Evolutionary conservation across 2,329 filamentous ascomycete genomes (phyloP).

Genomic region (Ambrosiella xylebori): DNA sequence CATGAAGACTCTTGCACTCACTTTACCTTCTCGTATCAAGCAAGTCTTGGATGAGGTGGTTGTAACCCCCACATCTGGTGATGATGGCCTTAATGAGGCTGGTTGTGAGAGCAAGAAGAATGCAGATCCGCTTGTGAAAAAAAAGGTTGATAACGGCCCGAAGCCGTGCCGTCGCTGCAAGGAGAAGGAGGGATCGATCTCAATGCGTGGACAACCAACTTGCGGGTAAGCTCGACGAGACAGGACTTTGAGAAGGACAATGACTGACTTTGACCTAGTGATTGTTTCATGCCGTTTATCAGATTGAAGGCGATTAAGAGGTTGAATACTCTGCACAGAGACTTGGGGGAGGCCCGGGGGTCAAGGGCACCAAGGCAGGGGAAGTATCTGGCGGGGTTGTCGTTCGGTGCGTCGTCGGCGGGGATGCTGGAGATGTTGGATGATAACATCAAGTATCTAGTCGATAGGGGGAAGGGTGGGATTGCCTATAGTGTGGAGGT

Average conservation of each 20-base stretch:
- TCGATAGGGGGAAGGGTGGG: constrained; percentile 39
- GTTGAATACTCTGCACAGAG: constrained; percentile 32
- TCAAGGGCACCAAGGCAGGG: constrained; percentile 18
- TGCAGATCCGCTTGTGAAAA: background rate
- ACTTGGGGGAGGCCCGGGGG: constrained; percentile 23
- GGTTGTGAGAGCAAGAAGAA: constrained; percentile 4
- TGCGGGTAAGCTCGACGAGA: constrained; percentile 16
- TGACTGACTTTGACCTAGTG: constrained; percentile 16
- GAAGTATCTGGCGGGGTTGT: constrained; percentile 57
- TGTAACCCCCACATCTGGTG: background rate
- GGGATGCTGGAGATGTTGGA: constrained; percentile 61
- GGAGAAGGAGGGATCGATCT: constrained; percentile 8
- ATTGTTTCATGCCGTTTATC: constrained; percentile 65
- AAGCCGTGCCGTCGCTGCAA: constrained; percentile 11
- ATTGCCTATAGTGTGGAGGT: constrained; percentile 51
- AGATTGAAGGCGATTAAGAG: constrained; percentile 66
- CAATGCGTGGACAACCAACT: constrained; percentile 14
- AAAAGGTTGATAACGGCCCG: constrained; percentile 2
- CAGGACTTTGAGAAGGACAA: background rate
- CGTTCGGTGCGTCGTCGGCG: constrained; percentile 66
- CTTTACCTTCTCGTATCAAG: background rate
- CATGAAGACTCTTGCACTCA: background rate
- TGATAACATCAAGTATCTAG: constrained; percentile 48
- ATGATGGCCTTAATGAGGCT: background rate
- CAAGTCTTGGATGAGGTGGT: background rate